A percentile compares a stretch with the other conserved stretches of the same genome.
These are phyloP conservation scores for Hypholoma fasciculare DNA, from an alignment of 768 basidiomycete genomes.

Conservation along the genomic window DNA sequence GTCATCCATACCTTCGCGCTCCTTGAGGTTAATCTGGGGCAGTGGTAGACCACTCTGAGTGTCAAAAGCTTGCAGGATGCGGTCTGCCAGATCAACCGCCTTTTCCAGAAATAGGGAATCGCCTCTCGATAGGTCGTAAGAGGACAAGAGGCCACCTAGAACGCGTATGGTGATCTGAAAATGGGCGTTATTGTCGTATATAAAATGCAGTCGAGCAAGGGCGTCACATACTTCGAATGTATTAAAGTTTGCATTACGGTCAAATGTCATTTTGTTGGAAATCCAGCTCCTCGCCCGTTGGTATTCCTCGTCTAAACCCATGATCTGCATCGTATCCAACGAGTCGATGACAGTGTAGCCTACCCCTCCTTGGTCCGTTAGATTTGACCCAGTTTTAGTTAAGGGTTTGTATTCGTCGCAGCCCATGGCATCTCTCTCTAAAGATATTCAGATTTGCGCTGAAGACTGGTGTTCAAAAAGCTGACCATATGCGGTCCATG, in stretches of 20 bases:
- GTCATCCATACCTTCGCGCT: constrained; percentile 62
- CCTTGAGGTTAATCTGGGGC: constrained; percentile 72
- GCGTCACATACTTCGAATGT: constrained; percentile 76
- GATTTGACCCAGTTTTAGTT: constrained; percentile 69
- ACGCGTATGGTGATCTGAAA: constrained; percentile 90
- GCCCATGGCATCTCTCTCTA: constrained; percentile 91
- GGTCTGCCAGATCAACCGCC: constrained; percentile 81
- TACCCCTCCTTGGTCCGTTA: constrained; percentile 75
- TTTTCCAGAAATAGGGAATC: constrained; percentile 74
- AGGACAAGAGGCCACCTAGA: constrained; percentile 86
- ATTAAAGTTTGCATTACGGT: constrained; percentile 79
- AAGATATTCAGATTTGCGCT: not conserved
- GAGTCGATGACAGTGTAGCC: constrained; percentile 92
- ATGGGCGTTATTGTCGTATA: constrained; percentile 41
- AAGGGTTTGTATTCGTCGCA: constrained; percentile 92
- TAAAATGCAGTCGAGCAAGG: constrained; percentile 55
- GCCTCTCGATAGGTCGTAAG: constrained; percentile 76
- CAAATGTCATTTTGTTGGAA: constrained; percentile 64
- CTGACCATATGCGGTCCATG: constrained; percentile 85
- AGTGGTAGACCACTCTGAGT: constrained; percentile 81
- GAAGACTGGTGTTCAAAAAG: not conserved
- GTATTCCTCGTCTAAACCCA: constrained; percentile 85
- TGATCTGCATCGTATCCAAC: constrained; percentile 85
- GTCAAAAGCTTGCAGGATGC: constrained; percentile 81
- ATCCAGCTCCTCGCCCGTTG: constrained; percentile 80